Conservation (phyloP, 2,329 filamentous ascomycete species). For the Xylaria hypoxylon region DNA sequence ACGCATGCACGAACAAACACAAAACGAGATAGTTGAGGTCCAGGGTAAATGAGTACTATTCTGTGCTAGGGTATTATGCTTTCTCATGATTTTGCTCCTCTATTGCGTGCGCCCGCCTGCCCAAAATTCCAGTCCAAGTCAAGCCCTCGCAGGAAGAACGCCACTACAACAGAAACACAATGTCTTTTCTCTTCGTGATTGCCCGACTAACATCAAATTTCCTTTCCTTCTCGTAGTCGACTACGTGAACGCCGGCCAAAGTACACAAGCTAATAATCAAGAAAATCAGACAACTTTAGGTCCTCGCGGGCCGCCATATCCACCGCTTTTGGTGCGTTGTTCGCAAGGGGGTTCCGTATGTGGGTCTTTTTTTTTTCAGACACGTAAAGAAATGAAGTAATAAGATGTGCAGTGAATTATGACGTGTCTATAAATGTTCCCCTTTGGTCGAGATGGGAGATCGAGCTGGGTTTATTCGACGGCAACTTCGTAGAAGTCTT, state of each 20-base stretch:
- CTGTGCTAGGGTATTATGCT: conserved; percentile 20
- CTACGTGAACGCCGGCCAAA: conserved; percentile 28
- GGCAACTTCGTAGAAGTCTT: conserved; percentile 65
- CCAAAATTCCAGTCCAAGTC: conserved; percentile 13
- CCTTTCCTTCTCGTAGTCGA: conserved; percentile 11
- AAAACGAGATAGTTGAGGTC: conserved; percentile 12
- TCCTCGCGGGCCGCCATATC: conserved; percentile 16
- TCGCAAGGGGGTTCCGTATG: not conserved
- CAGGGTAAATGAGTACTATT: conserved; percentile 19
- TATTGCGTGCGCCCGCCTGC: conserved; percentile 29
- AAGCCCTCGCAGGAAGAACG: conserved; percentile 8
- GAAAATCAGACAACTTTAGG: conserved; percentile 21
- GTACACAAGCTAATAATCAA: conserved; percentile 13
- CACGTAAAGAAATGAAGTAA: conserved; percentile 27
- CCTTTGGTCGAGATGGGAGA: not conserved
- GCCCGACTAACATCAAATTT: not conserved
- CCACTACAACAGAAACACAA: conserved; percentile 19
- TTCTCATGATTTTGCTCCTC: conserved; percentile 18
- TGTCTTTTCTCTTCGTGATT: conserved; percentile 15
- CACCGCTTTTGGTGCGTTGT: conserved; percentile 8
- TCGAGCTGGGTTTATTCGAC: conserved; percentile 51
- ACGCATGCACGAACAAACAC: conserved; percentile 35
- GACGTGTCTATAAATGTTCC: conserved; percentile 14
- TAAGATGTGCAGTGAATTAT: conserved; percentile 13
- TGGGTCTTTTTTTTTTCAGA: conserved; percentile 9